phyloP scores from a whole-genome alignment of 2,329 filamentous ascomycete species.

The Shiraia bambusicola region DNA sequence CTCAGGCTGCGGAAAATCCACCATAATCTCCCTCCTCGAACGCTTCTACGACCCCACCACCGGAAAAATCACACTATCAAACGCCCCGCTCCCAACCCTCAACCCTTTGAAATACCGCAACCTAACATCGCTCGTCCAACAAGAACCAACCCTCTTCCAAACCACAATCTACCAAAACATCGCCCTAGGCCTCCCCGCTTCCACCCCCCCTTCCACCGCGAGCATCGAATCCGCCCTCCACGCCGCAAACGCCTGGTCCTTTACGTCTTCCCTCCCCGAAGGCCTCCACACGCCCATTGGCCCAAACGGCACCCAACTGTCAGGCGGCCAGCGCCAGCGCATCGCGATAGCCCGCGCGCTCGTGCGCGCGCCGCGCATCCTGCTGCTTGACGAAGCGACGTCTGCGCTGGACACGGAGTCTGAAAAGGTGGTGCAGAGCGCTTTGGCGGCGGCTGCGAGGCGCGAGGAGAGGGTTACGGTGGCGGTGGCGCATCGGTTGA shows the following conservation, averaged over 20 bases:
- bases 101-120: slow-evolving; percentile 61
- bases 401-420: slow-evolving; percentile 40
- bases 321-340: slow-evolving; percentile 46
- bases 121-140: slow-evolving; percentile 80
- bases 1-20: slow-evolving; percentile 88
- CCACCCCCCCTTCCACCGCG: background rate
- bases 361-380: slow-evolving; percentile 44
- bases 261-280: slow-evolving; percentile 47
- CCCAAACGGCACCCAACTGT: slow-evolving; percentile 35
- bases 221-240: slow-evolving; percentile 76
- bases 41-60: slow-evolving; percentile 76
- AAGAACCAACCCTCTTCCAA: slow-evolving; percentile 90
- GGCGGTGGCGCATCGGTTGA: slow-evolving; percentile 74
- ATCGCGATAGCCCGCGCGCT: slow-evolving; percentile 47
- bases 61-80: slow-evolving; percentile 76
- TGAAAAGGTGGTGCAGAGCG: slow-evolving; percentile 42
- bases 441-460: slow-evolving; percentile 36
- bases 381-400: slow-evolving; percentile 43
- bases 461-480: slow-evolving; percentile 58
- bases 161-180: slow-evolving; percentile 88
- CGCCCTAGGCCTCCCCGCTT: slow-evolving; percentile 55
- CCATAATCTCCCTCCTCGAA: slow-evolving; percentile 83
- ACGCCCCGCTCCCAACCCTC: slow-evolving; percentile 64
- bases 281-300: slow-evolving; percentile 44
- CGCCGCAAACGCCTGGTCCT: slow-evolving; percentile 48